These are phyloP conservation scores for Corylus avellana DNA, from an alignment of 306 rosid genomes.

Conservation along the genomic window DNA sequence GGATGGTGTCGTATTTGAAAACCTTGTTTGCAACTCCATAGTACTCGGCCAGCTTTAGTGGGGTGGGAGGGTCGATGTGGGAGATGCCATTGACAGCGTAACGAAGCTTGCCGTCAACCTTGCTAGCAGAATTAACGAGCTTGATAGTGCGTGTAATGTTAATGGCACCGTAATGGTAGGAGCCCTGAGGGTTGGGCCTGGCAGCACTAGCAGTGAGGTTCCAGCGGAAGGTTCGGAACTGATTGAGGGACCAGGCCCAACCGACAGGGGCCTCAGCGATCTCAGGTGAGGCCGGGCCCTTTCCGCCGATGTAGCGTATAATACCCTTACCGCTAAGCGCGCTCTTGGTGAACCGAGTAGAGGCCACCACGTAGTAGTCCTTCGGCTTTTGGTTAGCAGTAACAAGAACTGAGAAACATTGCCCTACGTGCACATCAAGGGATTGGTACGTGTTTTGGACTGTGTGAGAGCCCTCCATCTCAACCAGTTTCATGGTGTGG, in stretches of 20 bases:
- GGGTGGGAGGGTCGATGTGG: conserved; percentile 56
- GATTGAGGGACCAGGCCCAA: conserved; percentile 94
- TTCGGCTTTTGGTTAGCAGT: conserved; percentile 64
- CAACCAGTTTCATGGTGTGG: conserved; percentile 67
- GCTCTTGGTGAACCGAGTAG: conserved; percentile 63
- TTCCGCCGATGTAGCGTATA: conserved; percentile 50
- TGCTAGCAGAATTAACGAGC: conserved; percentile 47
- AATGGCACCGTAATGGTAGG: conserved; percentile 72
- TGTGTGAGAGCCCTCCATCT: conserved; percentile 85
- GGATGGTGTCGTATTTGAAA: conserved; percentile 49
- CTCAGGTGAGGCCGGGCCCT: conserved; percentile 56
- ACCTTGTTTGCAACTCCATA: conserved; percentile 37
- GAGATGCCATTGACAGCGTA: conserved; percentile 74
- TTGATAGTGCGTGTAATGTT: conserved; percentile 72
- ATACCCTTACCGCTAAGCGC: conserved; percentile 48
- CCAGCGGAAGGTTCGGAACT: conserved; percentile 80
- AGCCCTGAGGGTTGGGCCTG: conserved; percentile 92
- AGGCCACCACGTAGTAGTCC: conserved; percentile 73
- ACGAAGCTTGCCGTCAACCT: conserved; percentile 56
- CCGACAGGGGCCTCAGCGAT: conserved; percentile 62
- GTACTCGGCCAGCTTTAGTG: conserved; percentile 82
- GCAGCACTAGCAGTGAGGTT: conserved; percentile 93
- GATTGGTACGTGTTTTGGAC: conserved; percentile 71
- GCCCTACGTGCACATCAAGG: conserved; percentile 73
- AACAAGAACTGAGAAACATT: conserved; percentile 64